phyloP scores from a whole-genome alignment of 306 rosid genomes.

The Prunus padus region DNA sequence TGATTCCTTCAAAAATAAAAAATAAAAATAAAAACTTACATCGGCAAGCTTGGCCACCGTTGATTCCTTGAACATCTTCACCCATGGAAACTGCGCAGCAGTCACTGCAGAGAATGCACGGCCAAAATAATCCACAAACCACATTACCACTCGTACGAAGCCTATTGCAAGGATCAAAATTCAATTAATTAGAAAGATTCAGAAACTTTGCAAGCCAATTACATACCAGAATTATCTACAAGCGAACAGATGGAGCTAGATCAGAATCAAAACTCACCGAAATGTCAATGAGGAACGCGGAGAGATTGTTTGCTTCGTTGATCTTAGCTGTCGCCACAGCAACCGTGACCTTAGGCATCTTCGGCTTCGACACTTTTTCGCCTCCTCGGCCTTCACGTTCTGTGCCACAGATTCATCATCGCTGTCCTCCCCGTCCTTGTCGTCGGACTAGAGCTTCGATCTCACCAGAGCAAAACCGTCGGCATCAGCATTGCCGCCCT shows the following conservation, averaged over 20 bases:
- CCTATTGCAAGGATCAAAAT: constrained; percentile 28
- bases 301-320: constrained; percentile 57
- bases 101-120: constrained; percentile 74
- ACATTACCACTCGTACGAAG: constrained; percentile 67
- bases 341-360: constrained; percentile 87
- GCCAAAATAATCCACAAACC: constrained; percentile 83
- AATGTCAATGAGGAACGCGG: constrained; percentile 55
- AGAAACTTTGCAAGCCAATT: neutral
- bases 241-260: constrained; percentile 45
- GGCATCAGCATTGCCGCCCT: constrained; percentile 30
- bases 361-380: constrained; percentile 73
- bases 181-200: neutral
- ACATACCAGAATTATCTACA: constrained; percentile 7
- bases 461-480: constrained; percentile 41
- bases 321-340: constrained; percentile 88
- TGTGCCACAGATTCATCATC: constrained; percentile 46
- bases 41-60: constrained; percentile 72
- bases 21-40: constrained; percentile 55
- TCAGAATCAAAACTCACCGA: constrained; percentile 48
- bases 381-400: constrained; percentile 57
- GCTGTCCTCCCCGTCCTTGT: constrained; percentile 48
- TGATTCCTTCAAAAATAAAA: neutral
- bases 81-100: constrained; percentile 92
- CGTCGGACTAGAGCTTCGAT: constrained; percentile 62
- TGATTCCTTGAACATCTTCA: constrained; percentile 77